phyloP scores from a whole-genome alignment of 495 filamentous ascomycete genomes.

The Penicillium desertorum region DNA sequence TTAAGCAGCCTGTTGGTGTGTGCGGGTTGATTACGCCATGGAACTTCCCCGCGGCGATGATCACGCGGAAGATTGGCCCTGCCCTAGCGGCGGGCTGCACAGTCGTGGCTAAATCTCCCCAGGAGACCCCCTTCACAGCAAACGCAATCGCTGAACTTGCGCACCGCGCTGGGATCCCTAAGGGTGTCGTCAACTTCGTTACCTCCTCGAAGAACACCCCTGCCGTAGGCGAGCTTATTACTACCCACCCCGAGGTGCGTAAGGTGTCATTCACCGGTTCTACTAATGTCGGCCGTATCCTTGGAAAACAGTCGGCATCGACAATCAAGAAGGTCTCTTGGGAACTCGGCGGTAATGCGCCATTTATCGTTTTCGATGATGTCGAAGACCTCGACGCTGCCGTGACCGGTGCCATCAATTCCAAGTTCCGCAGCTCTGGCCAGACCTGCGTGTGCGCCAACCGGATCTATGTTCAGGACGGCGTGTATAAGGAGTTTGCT shows the following conservation, averaged over 20 bases:
- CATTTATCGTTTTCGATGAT: constrained; percentile 93
- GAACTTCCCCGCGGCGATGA: constrained; percentile 96
- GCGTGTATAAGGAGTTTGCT: constrained; percentile 75
- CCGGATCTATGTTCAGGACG: constrained; percentile 77
- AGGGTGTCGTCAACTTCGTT: constrained; percentile 81
- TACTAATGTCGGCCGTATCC: constrained; percentile 79
- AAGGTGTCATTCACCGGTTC: constrained; percentile 92
- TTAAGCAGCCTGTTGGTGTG: constrained; percentile 88
- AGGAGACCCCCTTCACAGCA: constrained; percentile 82
- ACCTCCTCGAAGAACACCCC: constrained; percentile 71
- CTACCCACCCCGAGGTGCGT: constrained; percentile 66
- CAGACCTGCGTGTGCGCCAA: constrained; percentile 93
- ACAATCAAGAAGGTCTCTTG: constrained; percentile 86
- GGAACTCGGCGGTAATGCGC: constrained; percentile 87
- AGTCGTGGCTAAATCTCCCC: constrained; percentile 79
- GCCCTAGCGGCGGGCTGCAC: constrained; percentile 84
- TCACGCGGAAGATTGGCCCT: constrained; percentile 83
- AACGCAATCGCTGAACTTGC: constrained; percentile 82
- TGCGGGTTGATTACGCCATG: constrained; percentile 94
- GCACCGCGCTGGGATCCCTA: constrained; percentile 78
- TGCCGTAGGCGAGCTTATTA: constrained; percentile 69
- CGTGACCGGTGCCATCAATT: constrained; percentile 69
- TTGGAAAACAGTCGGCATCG: constrained; percentile 78
- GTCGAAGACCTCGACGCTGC: constrained; percentile 73
- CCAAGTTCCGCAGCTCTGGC: constrained; percentile 83